Evolutionary conservation across 2,329 filamentous ascomycete species (phyloP).

Genomic region (Aphanoascus verrucosus): DNA sequence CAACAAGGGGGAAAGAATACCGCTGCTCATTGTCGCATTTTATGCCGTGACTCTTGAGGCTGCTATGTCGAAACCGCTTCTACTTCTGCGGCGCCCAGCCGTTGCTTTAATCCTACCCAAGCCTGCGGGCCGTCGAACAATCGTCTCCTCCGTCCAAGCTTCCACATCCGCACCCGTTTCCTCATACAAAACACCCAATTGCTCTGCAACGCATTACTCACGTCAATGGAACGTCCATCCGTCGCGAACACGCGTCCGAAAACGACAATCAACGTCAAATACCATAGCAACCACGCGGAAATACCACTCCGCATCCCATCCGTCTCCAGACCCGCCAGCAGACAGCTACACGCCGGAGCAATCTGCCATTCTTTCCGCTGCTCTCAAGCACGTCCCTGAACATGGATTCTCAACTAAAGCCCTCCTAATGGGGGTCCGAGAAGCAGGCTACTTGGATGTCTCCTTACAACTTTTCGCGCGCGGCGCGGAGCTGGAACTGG

Average conservation of each 20-base stretch:
- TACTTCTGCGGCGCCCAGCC: neutral
- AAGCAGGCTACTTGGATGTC: conserved; percentile 77
- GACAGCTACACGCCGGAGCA: conserved; percentile 57
- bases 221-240: neutral
- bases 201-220: neutral
- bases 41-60: no score
- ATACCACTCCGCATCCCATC: conserved; percentile 68
- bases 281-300: conserved; percentile 5
- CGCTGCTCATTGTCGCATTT: no score
- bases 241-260: neutral
- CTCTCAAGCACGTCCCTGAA: conserved; percentile 63
- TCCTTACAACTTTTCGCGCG: conserved; percentile 71
- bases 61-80: neutral
- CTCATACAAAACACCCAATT: neutral
- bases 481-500: conserved; percentile 70
- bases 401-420: conserved; percentile 71
- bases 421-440: conserved; percentile 65
- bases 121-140: neutral
- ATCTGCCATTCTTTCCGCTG: conserved; percentile 66
- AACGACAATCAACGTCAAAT: neutral
- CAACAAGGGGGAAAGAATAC: no score
- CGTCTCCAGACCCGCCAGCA: conserved; percentile 40
- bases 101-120: neutral
- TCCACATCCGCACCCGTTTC: no score
- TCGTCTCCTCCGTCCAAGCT: neutral